phyloP scores from a whole-genome alignment of 2,329 filamentous ascomycete species.

The Chaetomiaceae sp. region DNA sequence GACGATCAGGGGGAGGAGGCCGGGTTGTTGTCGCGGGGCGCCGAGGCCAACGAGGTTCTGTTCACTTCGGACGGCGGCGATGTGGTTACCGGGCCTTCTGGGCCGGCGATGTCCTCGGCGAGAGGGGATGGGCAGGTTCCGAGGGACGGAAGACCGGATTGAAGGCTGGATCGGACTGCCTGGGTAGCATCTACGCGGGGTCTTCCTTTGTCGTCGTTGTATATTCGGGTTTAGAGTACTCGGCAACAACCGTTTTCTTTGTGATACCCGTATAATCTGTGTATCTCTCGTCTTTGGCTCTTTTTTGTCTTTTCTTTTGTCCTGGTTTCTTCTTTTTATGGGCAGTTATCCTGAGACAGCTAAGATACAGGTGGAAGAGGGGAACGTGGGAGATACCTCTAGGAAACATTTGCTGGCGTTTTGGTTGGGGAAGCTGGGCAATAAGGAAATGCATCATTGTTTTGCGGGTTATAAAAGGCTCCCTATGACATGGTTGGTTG shows the following conservation, averaged over 20 bases:
- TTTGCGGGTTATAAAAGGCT: too few relatives aligned
- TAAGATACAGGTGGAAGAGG: too few relatives aligned
- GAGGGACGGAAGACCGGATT: slow-evolving; percentile 11
- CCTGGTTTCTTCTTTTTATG: too few relatives aligned
- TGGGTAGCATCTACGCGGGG: too few relatives aligned
- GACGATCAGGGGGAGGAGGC: slow-evolving; percentile 40
- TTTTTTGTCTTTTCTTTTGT: neutral
- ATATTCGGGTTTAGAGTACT: neutral
- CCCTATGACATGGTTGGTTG: too few relatives aligned
- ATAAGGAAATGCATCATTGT: too few relatives aligned
- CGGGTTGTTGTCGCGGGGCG: slow-evolving; percentile 37
- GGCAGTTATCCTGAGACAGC: too few relatives aligned
- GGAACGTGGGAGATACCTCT: too few relatives aligned
- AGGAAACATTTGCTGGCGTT: too few relatives aligned
- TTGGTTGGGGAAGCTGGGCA: too few relatives aligned
- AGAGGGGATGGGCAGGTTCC: neutral
- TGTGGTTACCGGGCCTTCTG: slow-evolving; percentile 6
- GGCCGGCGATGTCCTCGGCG: slow-evolving; percentile 8
- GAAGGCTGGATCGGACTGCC: neutral
- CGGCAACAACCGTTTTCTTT: slow-evolving; percentile 2
- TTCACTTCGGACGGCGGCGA: slow-evolving; percentile 19
- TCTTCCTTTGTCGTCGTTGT: too few relatives aligned
- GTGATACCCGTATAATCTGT: slow-evolving; percentile 15
- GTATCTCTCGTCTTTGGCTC: neutral
- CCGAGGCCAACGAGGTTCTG: slow-evolving; percentile 11